Evolutionary conservation across 225 moss, liverwort and hornwort genomes (phyloP).

Genomic region (Climacium dendroides): DNA sequence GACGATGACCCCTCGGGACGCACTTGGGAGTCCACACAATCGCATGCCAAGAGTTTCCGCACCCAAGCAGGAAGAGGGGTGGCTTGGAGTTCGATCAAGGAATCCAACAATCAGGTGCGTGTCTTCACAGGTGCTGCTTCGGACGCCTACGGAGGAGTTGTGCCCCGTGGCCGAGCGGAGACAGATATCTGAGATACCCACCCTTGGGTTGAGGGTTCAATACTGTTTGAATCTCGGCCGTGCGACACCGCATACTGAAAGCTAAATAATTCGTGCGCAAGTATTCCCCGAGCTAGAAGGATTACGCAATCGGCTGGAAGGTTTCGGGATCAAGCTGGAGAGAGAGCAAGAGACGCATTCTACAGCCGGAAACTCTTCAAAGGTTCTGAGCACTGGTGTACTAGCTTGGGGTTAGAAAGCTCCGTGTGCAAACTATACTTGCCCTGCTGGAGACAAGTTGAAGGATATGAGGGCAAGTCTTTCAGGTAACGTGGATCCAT

Average conservation of each 20-base stretch:
- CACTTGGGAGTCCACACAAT: not conserved
- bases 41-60: not conserved
- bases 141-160: not conserved
- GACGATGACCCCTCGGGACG: not conserved
- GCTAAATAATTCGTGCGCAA: not conserved
- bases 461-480: not conserved
- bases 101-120: not conserved
- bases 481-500: not conserved
- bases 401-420: not conserved
- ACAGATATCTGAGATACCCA: not conserved
- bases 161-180: not conserved
- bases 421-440: not conserved
- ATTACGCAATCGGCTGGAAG: not conserved
- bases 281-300: not conserved
- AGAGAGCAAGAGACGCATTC: not conserved
- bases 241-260: not conserved
- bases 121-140: not conserved
- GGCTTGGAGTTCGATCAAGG: not conserved
- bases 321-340: not conserved
- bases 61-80: not conserved
- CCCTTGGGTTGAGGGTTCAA: not conserved
- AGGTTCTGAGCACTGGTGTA: not conserved
- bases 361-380: not conserved
- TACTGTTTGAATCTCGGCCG: not conserved
- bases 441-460: not conserved